Conservation (phyloP, 345 rosid genomes). For the Aurinia saxatilis region DNA sequence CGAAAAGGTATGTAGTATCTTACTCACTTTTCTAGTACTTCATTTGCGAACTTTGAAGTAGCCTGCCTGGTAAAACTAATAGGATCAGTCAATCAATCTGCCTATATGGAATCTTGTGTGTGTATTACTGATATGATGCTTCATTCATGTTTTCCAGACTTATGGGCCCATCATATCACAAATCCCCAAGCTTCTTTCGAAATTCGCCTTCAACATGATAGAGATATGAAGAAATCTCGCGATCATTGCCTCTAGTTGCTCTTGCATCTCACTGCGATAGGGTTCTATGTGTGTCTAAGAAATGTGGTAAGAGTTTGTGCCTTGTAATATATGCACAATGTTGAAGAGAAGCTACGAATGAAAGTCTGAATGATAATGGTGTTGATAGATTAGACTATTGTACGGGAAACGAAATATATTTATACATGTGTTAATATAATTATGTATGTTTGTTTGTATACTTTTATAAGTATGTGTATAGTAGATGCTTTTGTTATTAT, state of each 20-base stretch:
- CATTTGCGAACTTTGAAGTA: background rate
- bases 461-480: too few relatives aligned
- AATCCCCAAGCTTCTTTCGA: slow-evolving; percentile 72
- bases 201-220: slow-evolving; percentile 63
- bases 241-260: background rate
- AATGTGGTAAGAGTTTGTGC: background rate
- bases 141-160: slow-evolving; percentile 37
- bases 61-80: background rate
- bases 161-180: slow-evolving; percentile 68
- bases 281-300: background rate
- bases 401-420: too few relatives aligned
- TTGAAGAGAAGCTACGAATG: background rate
- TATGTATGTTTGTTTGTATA: too few relatives aligned
- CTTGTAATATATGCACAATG: background rate
- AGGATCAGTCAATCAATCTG: background rate
- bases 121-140: background rate
- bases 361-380: background rate
- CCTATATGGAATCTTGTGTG: background rate
- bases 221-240: slow-evolving; percentile 25
- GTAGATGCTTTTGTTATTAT: too few relatives aligned
- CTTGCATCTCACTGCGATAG: background rate
- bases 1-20: slow-evolving; percentile 41
- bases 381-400: background rate
- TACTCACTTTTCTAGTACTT: too few relatives aligned
- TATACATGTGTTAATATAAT: too few relatives aligned